phyloP scores from a whole-genome alignment of 805 yeast species.

The Yarrowia yakushimensis region DNA sequence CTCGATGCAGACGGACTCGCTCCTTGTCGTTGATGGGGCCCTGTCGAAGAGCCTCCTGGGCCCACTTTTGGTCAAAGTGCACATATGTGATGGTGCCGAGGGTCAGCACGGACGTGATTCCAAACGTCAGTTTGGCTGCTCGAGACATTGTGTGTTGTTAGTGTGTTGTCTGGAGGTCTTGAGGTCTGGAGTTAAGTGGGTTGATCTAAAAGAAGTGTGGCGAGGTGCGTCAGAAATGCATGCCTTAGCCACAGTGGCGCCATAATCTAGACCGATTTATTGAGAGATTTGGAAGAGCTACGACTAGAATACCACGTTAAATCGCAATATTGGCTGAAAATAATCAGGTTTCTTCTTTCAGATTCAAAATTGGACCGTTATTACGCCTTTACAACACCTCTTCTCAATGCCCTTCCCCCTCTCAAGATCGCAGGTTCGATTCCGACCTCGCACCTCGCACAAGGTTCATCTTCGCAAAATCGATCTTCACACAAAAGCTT shows the following conservation, averaged over 20 bases:
- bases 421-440: background rate
- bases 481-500: background rate
- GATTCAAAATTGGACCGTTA: no score
- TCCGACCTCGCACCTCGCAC: background rate
- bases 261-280: background rate
- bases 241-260: conserved; percentile 18
- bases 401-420: no score
- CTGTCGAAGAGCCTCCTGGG: conserved; percentile 21
- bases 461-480: background rate
- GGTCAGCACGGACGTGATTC: conserved; percentile 13
- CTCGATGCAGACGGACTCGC: background rate
- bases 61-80: conserved; percentile 24
- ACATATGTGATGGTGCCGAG: conserved; percentile 4
- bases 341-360: no score
- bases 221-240: conserved; percentile 11
- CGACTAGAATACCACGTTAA: no score
- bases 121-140: conserved; percentile 25
- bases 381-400: no score
- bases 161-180: no score
- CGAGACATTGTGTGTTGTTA: background rate
- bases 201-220: conserved; percentile 12
- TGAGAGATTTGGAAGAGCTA: no score
- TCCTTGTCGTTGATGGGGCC: conserved; percentile 20
- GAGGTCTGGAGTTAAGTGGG: no score
- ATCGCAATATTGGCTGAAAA: no score